These are phyloP conservation scores for Sechiopsis laciniata DNA, from an alignment of 306 rosid genomes.

Conservation along the genomic window DNA sequence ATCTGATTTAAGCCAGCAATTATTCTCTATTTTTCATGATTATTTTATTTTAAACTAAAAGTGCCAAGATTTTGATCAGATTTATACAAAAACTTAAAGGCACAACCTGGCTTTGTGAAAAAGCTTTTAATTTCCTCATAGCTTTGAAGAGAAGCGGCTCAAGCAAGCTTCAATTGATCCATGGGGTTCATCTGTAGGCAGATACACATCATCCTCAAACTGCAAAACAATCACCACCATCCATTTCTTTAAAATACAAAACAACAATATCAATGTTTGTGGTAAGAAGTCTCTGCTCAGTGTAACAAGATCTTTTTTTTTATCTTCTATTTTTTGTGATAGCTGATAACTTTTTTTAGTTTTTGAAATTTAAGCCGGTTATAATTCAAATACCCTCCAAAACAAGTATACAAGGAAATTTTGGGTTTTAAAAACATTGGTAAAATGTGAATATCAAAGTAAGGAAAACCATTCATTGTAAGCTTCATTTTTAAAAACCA, in stretches of 20 bases:
- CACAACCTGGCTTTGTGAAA: neutral
- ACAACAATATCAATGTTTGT: neutral
- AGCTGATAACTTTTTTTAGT: too few relatives aligned
- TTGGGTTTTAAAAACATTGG: too few relatives aligned
- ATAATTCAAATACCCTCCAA: too few relatives aligned
- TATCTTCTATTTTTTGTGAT: too few relatives aligned
- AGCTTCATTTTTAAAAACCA: too few relatives aligned
- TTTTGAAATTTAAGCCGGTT: too few relatives aligned
- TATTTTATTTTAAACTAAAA: neutral
- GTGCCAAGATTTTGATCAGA: neutral
- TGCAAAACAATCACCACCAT: slow-evolving; percentile 30
- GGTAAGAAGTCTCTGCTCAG: neutral
- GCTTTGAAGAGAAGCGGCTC: slow-evolving; percentile 65
- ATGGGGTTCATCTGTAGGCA: slow-evolving; percentile 91
- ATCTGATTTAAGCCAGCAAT: neutral
- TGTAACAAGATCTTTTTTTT: too few relatives aligned
- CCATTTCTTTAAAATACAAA: neutral
- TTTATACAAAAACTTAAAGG: neutral
- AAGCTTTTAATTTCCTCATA: slow-evolving; percentile 29
- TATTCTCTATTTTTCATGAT: neutral
- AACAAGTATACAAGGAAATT: too few relatives aligned
- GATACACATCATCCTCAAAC: slow-evolving; percentile 85
- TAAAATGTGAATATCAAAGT: too few relatives aligned
- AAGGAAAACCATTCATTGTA: too few relatives aligned
- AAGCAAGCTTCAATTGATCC: slow-evolving; percentile 87